Base-by-base conservation (phyloP, 495 filamentous ascomycete genomes). In the Amphirosellinia nigrospora region DNA sequence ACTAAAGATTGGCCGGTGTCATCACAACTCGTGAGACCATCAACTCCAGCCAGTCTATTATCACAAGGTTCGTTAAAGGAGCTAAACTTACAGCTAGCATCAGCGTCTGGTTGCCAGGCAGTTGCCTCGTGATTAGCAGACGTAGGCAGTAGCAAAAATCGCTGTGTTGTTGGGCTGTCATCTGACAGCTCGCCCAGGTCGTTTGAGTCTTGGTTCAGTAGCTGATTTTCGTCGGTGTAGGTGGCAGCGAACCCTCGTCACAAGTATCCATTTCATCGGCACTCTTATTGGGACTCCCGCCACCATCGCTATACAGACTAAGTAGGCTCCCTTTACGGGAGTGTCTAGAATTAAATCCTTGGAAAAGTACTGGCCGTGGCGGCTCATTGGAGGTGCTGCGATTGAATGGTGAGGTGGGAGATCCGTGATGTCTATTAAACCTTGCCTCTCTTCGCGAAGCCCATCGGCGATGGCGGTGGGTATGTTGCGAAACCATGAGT, bases 161-260 rank as follows among this genome's bases (percentile, higher is more conserved):
- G 77, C 4, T 74, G 72, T 30, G 69, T 56, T 11, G 69, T 80
- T 21, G 77, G 78, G 53, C 75, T 79, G 36, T 78, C 77, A 38
- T 69, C 71, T 26, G 78, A 78, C 3, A 78, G 74, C 58, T 73
- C 73, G 28, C 72, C 71, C 23, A 74, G 58, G 32, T 56, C 70
- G 68, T 58, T 73, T 23, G 68, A 69, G 55, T 45, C 71, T 65
- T 68, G 69, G 28, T 61, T 68, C 39, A 71, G 16, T 72, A 69
- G 28, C 70, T 77, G 74, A 73, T 81, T 74, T 97, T 98, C 1
- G 96, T 98, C 3, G 96, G 96, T 13, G 96, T 99, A 11, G 94
- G 94, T 28, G 94, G 94, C 30, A 96, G 81, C 26, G 97, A 92
- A 71, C 95, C 93, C 45, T 84, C 86, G 53, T 71, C 63, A 71